Evolutionary conservation across 2,329 filamentous ascomycete genomes (phyloP).

Genomic region (Sporothrix inflata): DNA sequence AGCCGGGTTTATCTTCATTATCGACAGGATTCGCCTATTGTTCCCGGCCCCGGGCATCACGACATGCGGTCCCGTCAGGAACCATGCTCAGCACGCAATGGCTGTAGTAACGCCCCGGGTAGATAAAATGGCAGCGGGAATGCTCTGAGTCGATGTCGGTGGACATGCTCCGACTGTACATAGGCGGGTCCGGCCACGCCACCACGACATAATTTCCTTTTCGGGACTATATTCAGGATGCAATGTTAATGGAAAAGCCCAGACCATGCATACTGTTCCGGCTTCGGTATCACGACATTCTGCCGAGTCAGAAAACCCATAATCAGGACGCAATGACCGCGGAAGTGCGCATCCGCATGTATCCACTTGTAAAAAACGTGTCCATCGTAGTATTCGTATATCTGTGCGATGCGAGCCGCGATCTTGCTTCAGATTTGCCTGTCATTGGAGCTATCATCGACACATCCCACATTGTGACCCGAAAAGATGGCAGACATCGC

Average conservation of each 20-base stretch:
- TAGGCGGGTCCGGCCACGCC: not conserved
- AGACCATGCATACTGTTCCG: not conserved
- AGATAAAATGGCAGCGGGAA: too few relatives aligned
- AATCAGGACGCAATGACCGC: too few relatives aligned
- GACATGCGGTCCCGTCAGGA: not conserved
- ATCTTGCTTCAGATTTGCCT: too few relatives aligned
- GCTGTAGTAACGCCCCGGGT: too few relatives aligned
- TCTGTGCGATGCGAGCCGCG: too few relatives aligned
- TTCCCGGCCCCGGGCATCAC: not conserved
- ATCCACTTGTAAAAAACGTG: too few relatives aligned
- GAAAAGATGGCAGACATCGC: not conserved
- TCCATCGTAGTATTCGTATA: too few relatives aligned
- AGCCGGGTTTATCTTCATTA: not conserved
- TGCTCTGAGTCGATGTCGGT: not conserved
- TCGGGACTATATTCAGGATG: not conserved
- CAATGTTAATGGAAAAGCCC: too few relatives aligned
- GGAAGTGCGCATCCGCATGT: too few relatives aligned
- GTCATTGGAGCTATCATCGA: too few relatives aligned
- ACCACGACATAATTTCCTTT: not conserved
- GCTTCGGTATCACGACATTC: not conserved
- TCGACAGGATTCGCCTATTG: not conserved
- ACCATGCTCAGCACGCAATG: not conserved
- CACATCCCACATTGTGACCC: too few relatives aligned
- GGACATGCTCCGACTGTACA: not conserved
- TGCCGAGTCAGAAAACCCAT: not conserved